Evolutionary conservation across 768 basidiomycete species (phyloP).

Genomic region (Punctularia strigosozonata): DNA sequence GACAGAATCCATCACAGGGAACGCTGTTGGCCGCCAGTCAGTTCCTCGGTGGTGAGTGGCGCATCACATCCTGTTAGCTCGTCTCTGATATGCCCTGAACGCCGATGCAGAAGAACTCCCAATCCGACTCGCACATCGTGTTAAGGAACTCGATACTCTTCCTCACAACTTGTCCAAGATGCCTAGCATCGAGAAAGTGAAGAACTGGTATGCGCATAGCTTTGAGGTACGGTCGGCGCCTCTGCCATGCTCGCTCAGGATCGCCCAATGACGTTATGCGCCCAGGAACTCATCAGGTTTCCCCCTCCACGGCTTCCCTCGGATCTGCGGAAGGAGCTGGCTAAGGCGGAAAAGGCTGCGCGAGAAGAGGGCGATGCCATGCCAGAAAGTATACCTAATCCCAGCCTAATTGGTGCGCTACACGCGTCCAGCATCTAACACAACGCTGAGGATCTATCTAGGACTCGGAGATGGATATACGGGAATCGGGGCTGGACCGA

Average conservation of each 20-base stretch:
- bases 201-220: conserved; percentile 98
- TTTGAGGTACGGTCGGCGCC: conserved; percentile 66
- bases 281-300: conserved; percentile 81
- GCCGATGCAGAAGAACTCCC: conserved; percentile 72
- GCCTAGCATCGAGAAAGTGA: conserved; percentile 88
- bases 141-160: conserved; percentile 89
- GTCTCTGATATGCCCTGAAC: conserved; percentile 2
- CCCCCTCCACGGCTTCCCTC: conserved; percentile 63
- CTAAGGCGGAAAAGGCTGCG: too few species aligned
- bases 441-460: too few species aligned
- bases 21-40: conserved; percentile 88
- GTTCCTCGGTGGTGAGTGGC: conserved; percentile 63
- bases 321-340: conserved; percentile 56
- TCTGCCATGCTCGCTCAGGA: conserved; percentile 2
- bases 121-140: conserved; percentile 88
- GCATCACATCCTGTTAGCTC: conserved; percentile 1
- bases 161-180: conserved; percentile 86
- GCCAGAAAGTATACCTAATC: too few species aligned
- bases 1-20: conserved; percentile 91
- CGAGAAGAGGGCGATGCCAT: too few species aligned
- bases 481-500: too few species aligned
- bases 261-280: conserved; percentile 1
- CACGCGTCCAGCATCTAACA: too few species aligned
- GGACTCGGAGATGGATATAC: too few species aligned
- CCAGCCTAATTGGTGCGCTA: too few species aligned